A percentile compares a stretch with the other conserved stretches of the same genome.
Evolutionary conservation across 2,329 filamentous ascomycete genomes (phyloP).

Genomic region (Botrytis hyacinthi): DNA sequence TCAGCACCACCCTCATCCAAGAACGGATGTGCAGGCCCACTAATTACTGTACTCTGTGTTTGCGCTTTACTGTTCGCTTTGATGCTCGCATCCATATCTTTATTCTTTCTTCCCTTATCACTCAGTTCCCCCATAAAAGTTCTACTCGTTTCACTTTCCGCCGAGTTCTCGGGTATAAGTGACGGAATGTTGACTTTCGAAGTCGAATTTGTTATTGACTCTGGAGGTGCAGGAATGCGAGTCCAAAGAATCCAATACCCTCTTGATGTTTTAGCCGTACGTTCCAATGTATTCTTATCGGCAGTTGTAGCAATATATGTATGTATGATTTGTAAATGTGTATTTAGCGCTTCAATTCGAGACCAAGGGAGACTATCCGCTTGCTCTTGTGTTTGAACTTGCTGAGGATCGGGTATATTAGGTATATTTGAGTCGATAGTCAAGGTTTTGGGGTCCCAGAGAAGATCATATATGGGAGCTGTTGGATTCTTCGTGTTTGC

Average conservation of each 20-base stretch:
- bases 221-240: conserved; percentile 47
- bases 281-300: conserved; percentile 50
- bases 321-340: conserved; percentile 62
- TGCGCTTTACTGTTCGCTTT: background rate
- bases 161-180: conserved; percentile 23
- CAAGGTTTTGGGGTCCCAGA: conserved; percentile 58
- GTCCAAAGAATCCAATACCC: conserved; percentile 72
- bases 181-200: conserved; percentile 21
- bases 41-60: conserved; percentile 27
- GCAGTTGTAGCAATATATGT: conserved; percentile 48
- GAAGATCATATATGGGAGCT: conserved; percentile 56
- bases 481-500: conserved; percentile 24
- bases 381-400: conserved; percentile 31
- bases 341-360: conserved; percentile 61
- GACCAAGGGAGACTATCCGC: conserved; percentile 48
- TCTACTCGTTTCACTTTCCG: conserved; percentile 9
- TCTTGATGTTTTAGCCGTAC: conserved; percentile 63
- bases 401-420: conserved; percentile 56
- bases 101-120: background rate
- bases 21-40: conserved; percentile 36
- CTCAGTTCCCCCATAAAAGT: background rate
- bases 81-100: background rate
- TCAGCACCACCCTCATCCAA: conserved; percentile 22
- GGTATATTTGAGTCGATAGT: conserved; percentile 63
- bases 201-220: conserved; percentile 14